Evolutionary conservation across 768 basidiomycete species (phyloP).

Genomic region (Lactarius pseudohatsudake): DNA sequence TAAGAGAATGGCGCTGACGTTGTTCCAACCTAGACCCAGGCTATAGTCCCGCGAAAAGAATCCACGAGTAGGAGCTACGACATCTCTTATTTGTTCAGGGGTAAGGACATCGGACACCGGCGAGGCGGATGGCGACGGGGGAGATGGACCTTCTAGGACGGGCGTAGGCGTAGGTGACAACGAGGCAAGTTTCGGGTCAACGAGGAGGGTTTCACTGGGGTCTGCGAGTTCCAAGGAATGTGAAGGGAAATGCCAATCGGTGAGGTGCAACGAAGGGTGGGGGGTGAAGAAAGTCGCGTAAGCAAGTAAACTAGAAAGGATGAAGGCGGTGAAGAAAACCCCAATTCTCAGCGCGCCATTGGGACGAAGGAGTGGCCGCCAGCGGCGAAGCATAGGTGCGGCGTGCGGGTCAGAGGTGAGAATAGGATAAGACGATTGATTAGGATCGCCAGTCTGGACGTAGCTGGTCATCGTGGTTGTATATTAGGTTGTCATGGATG

Average conservation of each 20-base stretch:
- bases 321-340: slow-evolving; percentile 12
- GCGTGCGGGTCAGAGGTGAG: not conserved
- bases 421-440: not conserved
- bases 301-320: slow-evolving; percentile 11
- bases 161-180: not conserved
- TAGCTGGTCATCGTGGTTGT: not conserved
- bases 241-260: not conserved
- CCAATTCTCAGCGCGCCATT: not conserved
- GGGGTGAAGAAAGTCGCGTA: slow-evolving; percentile 12
- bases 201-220: not conserved
- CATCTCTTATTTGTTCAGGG: slow-evolving; percentile 36
- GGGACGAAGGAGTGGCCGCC: not conserved
- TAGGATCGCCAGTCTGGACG: not conserved
- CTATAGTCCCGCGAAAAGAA: slow-evolving; percentile 47
- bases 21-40: slow-evolving; percentile 49
- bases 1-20: slow-evolving; percentile 36
- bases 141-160: not conserved
- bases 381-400: slow-evolving; percentile 10
- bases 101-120: slow-evolving; percentile 30
- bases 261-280: not conserved
- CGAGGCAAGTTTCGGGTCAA: not conserved
- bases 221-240: not conserved
- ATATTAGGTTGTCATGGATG: not conserved
- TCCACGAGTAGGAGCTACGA: slow-evolving; percentile 42
- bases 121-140: not conserved